Percentiles rank a stretch among this genome's conserved stretches.
Conservation (phyloP, 306 rosid genomes). For the Pyrus betulifolia region DNA sequence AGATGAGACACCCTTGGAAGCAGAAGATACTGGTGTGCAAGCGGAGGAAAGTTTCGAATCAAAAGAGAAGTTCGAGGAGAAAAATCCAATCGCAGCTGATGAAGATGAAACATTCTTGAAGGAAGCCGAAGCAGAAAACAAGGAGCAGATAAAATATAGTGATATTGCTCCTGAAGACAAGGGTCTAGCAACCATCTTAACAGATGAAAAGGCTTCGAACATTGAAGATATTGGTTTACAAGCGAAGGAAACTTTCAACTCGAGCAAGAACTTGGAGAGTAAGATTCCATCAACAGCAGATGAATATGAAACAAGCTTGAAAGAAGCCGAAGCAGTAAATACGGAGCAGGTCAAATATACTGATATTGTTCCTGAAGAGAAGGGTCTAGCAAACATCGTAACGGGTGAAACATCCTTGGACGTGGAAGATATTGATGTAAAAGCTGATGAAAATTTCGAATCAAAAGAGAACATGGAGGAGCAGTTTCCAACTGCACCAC, state of each 20-base stretch:
- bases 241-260: background rate
- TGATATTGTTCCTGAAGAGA: slow-evolving; percentile 1
- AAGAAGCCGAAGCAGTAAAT: slow-evolving; percentile 3
- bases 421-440: background rate
- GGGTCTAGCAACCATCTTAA: background rate
- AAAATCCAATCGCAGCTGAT: background rate
- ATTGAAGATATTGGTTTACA: background rate
- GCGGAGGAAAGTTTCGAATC: background rate
- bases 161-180: slow-evolving; percentile 1
- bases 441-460: background rate
- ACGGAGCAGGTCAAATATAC: background rate
- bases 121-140: slow-evolving; percentile 6
- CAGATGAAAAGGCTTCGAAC: background rate
- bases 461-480: slow-evolving; percentile 2
- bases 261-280: background rate
- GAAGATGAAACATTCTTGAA: slow-evolving; percentile 10
- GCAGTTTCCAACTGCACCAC: background rate
- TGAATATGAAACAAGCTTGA: background rate
- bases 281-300: background rate
- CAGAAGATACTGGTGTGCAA: background rate
- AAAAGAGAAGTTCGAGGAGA: background rate
- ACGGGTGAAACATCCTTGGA: background rate
- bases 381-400: background rate
- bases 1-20: background rate
- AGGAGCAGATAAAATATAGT: background rate